Evolutionary conservation across 805 yeast species (phyloP).

Genomic region (Brettanomyces sp.): DNA sequence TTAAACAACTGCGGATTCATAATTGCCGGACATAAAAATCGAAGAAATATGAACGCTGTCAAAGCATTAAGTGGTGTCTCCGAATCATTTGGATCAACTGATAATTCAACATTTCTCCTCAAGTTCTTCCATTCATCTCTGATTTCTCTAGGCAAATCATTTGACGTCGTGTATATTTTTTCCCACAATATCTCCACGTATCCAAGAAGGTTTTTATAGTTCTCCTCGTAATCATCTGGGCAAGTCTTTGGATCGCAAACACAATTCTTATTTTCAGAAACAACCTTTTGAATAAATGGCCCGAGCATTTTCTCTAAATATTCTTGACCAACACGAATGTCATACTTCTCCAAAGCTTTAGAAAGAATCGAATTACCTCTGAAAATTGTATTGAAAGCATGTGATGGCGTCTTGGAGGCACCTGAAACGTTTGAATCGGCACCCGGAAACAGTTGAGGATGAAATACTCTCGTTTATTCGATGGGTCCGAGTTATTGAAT

Average conservation of each 20-base stretch:
- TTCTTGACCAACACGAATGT: slow-evolving; percentile 69
- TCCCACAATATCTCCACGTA: slow-evolving; percentile 56
- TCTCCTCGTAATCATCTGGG: slow-evolving; percentile 25
- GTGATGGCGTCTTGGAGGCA: neutral
- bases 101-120: slow-evolving; percentile 54
- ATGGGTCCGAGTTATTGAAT: slow-evolving; percentile 33
- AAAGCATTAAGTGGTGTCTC: slow-evolving; percentile 57
- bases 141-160: slow-evolving; percentile 64
- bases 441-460: slow-evolving; percentile 2
- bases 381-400: slow-evolving; percentile 48
- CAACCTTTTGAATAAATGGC: slow-evolving; percentile 45
- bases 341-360: slow-evolving; percentile 69
- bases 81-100: slow-evolving; percentile 44
- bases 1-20: slow-evolving; percentile 82
- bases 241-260: slow-evolving; percentile 72
- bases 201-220: slow-evolving; percentile 28
- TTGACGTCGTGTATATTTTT: slow-evolving; percentile 52
- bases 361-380: slow-evolving; percentile 82
- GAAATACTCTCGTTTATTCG: slow-evolving; percentile 22
- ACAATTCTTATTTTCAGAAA: slow-evolving; percentile 43
- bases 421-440: neutral
- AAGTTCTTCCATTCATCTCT: slow-evolving; percentile 55
- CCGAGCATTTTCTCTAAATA: slow-evolving; percentile 69
- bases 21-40: slow-evolving; percentile 87
- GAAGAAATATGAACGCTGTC: slow-evolving; percentile 73